phyloP scores from a whole-genome alignment of 345 rosid species.

The Gossypioides kirkii region DNA sequence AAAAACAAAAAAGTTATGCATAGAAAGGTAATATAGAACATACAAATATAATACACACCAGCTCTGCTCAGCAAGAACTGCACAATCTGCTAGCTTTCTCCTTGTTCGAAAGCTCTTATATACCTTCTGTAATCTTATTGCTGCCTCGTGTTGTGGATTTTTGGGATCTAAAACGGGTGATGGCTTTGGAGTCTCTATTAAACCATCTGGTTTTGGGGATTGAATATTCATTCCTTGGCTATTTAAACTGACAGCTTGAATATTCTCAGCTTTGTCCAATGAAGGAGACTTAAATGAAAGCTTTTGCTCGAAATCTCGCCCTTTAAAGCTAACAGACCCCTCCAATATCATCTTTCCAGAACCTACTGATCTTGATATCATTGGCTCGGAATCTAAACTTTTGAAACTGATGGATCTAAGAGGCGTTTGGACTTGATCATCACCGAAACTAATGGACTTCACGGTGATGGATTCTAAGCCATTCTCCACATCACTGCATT shows the following conservation, averaged over 20 bases:
- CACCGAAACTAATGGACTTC: slow-evolving; percentile 76
- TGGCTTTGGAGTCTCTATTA: background rate
- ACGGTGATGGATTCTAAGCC: slow-evolving; percentile 65
- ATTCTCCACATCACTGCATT: slow-evolving; percentile 49
- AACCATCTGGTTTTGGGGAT: slow-evolving; percentile 14
- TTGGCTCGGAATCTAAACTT: slow-evolving; percentile 45
- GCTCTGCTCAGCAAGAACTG: slow-evolving; percentile 81
- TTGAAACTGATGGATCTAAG: slow-evolving; percentile 66
- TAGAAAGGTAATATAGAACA: background rate
- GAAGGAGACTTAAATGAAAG: slow-evolving; percentile 36
- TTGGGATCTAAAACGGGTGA: slow-evolving; percentile 38
- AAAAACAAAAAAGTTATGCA: slow-evolving; percentile 49
- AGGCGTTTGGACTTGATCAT: slow-evolving; percentile 51
- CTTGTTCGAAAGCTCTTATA: slow-evolving; percentile 93
- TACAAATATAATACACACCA: slow-evolving; percentile 40
- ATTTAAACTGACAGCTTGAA: background rate
- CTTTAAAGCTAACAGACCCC: slow-evolving; percentile 75
- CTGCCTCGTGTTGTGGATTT: slow-evolving; percentile 74
- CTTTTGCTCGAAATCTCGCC: slow-evolving; percentile 46
- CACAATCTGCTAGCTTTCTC: slow-evolving; percentile 94
- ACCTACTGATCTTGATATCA: slow-evolving; percentile 52
- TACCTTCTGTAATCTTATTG: slow-evolving; percentile 78
- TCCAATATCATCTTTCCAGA: slow-evolving; percentile 74
- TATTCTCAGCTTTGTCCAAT: slow-evolving; percentile 11
- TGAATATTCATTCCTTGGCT: slow-evolving; percentile 10